These are phyloP conservation scores for Triticum monococcum DNA, from an alignment of 176 grass and related monocot species.

Conservation along the genomic window DNA sequence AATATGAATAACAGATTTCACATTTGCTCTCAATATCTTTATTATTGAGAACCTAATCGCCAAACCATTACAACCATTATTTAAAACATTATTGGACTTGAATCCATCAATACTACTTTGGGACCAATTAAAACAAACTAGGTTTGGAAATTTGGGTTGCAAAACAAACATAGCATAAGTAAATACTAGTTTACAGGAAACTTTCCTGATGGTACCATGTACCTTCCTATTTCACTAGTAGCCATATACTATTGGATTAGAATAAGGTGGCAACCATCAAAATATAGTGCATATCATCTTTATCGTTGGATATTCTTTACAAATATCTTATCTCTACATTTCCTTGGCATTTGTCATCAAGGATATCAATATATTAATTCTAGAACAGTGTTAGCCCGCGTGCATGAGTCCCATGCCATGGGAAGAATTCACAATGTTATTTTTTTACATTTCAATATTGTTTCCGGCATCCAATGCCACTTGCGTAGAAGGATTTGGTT, in stretches of 20 bases:
- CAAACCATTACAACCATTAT: neutral
- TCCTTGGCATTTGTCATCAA: neutral
- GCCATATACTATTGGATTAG: neutral
- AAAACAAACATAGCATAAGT: neutral
- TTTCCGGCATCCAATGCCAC: no score
- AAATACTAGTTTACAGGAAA: neutral
- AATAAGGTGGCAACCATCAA: neutral
- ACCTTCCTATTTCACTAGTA: neutral
- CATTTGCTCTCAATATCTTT: neutral
- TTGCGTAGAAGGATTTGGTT: no score
- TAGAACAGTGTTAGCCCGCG: no score
- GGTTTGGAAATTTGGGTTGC: neutral
- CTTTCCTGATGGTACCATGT: neutral
- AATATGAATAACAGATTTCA: neutral
- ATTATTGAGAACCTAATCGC: accelerated
- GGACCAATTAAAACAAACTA: no score
- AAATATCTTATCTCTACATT: neutral
- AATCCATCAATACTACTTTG: neutral
- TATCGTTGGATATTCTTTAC: neutral
- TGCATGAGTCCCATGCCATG: no score
- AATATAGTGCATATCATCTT: neutral
- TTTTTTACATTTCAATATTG: no score
- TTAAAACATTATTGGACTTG: neutral
- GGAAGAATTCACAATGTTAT: no score
- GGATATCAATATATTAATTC: neutral